Base-by-base conservation (phyloP, 2,329 filamentous ascomycete genomes). In the Fusarium sp. region DNA sequence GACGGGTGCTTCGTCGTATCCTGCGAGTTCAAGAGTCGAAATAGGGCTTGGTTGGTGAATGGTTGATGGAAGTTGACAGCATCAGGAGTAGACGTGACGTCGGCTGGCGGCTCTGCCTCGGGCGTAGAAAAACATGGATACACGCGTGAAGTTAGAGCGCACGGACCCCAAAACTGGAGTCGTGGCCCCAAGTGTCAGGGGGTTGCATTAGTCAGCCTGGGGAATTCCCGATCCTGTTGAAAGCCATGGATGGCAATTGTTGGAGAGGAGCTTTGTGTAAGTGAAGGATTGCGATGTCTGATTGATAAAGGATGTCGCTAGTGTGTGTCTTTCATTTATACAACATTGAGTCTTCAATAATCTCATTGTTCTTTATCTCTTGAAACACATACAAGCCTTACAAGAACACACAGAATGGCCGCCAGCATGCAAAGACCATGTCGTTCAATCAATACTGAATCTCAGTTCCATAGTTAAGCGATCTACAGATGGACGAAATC, bases 71-170 rank as follows among this genome's bases (percentile, higher is more conserved):
- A 69, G 71, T 70, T 74, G 73, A 72, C 69, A 70, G 76, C 78
- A 77, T 72, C 74, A 79, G 78, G 73, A 77, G 76, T 76, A 78
- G 79, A 77, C 77, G 78, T 82, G 81, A 82, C 77, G 81, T 84
- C 79, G 80, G 57, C 69, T 66, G 61, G 66, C 68, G 68, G 68
- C 68, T 70, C 66, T 64, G 61, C 60, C 60, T 69, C 64, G 68
- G 66, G 66, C 70, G 63, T 45, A 66, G 58, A 82, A 84, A 84
- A 83, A 83, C 81, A 84, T 80, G 78, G 74, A 56, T 30, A 63
- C 79, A 83, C 83, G 83, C 83, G 83, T 84, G 82, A 83, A 81
- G 83, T 83, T 72, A 75, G 68, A 73, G 72, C 69, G 81, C 80
- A 81, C 81, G 80, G 80, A 64, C 80, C 59, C 30, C 58, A 25